Base-by-base conservation (phyloP, 352 stramenopile genomes). In the Phytophthora chlamydospora region DNA sequence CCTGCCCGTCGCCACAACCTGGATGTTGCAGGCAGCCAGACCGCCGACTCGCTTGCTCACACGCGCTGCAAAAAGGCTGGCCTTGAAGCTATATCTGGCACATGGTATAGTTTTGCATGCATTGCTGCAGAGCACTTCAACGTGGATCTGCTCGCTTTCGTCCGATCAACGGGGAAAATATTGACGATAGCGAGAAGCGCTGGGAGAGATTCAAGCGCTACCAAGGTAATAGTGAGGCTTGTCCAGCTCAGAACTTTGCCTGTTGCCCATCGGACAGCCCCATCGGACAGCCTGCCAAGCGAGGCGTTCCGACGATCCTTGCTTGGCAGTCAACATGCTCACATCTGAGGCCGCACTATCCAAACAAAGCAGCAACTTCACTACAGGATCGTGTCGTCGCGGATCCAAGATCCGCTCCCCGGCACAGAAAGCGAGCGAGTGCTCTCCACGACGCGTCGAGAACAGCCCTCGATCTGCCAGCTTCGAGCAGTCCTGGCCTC, bases 361-460 rank as follows among this genome's bases (percentile, higher is more conserved):
- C 53, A 58, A 51, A 64, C 56, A 56, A 56, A 55, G 1, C 13
- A 14, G 36, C 55, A 27, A 56, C 44, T 44, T 5, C 33, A 36
- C 13, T n/a, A 14, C 11, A 35, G 13, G 32, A 40, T 61, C 42
- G 49, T 66, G 36, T 19, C 16, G 21, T 55, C 54, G 47, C 29
- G 41, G 16, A 12, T 17, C 36, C n/a, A 34, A 49, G 19, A 41
- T 54, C 9, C 32, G n/a, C 24, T 11, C 58, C 58, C 58, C 43
- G 58, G 48, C 58, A 67, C 58, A 67, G 42, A 35, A 24, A 46
- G n/a, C 11, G n/a, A 44, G 29, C 45, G 19, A n/a, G 27, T 17
- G 40, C 13, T 46, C 17, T 52, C 48, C 34, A 38, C 19, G 56
- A 17, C 36, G 45, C 56, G 9, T 45, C 24, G 4, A 29, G 24